A percentile compares a stretch with the other conserved stretches of the same genome.
These are phyloP conservation scores for Thermothielavioides terrestris DNA, from an alignment of 495 filamentous ascomycete genomes.

Conservation along the genomic window DNA sequence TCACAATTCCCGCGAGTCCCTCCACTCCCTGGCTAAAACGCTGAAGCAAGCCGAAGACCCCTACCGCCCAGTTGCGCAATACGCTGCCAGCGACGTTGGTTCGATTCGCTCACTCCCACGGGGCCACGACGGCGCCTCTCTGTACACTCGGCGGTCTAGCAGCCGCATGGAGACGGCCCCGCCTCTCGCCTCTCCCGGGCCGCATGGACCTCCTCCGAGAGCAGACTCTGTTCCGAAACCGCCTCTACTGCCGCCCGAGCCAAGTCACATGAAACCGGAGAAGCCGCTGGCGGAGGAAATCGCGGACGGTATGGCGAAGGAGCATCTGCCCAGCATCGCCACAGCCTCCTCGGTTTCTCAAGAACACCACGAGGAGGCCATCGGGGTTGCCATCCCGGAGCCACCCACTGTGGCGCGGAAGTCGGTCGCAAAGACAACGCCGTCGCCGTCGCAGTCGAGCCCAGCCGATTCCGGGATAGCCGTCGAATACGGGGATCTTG, in stretches of 20 bases:
- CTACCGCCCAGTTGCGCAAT: slow-evolving; percentile 63
- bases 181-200: slow-evolving; percentile 6
- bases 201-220: slow-evolving; percentile 18
- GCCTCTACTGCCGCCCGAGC: slow-evolving; percentile 16
- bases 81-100: slow-evolving; percentile 47
- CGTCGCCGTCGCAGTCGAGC: slow-evolving; percentile 18
- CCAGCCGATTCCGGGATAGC: slow-evolving; percentile 21
- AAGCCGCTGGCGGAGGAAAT: slow-evolving; percentile 1
- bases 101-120: slow-evolving; percentile 50
- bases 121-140: slow-evolving; percentile 52
- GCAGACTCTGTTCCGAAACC: slow-evolving; percentile 21
- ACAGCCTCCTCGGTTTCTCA: background rate
- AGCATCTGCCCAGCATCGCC: slow-evolving; percentile 9
- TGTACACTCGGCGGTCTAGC: slow-evolving; percentile 48
- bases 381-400: slow-evolving; percentile 27
- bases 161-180: slow-evolving; percentile 14
- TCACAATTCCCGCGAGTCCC: slow-evolving; percentile 70
- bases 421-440: slow-evolving; percentile 12
- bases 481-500: slow-evolving; percentile 13
- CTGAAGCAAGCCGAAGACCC: slow-evolving; percentile 67
- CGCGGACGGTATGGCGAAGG: background rate
- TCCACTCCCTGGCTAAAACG: slow-evolving; percentile 72
- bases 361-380: slow-evolving; percentile 18
- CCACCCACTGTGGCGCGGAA: slow-evolving; percentile 28
- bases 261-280: slow-evolving; percentile 13